Evolutionary conservation across 768 basidiomycete genomes (phyloP), one percentile per base, ranked within the genome.

Genomic region (Lenzites betulinus): DNA sequence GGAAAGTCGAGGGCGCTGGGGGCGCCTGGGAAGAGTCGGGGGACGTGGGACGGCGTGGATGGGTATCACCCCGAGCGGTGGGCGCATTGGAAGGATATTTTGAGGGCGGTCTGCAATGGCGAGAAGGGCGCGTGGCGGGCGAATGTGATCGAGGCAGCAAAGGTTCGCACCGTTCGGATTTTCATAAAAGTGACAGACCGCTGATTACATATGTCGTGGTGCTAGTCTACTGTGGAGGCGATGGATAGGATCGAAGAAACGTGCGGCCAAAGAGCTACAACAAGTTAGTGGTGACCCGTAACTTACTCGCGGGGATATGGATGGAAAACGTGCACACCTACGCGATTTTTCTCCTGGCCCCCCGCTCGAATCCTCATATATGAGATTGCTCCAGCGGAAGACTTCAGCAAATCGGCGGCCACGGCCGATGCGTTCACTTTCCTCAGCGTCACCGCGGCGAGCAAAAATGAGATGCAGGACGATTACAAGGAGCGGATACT

Each of bases 41-140:
- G 47, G 3, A 56, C 55, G 6, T 64, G 58, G 58, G 44, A 54
- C n/a, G 62, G 62, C 30, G 57, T 59, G 12, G 58, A 55, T 25
- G 58, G 58, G n/a, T 64, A 64, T 36, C 58, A 59, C 35, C 47
- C 58, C 3, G 62, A 64, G 6, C 30, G 62, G 28, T 64, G 62
- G 62, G 46, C 43, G 22, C 54, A 56, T 3, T 64, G 62, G 62
- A 64, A 57, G 42, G 18, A 22, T 5, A 41, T 64, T 18, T 49
- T 59, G 11, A 9, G 46, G 28, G 58, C 50, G 13, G 25, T 59
- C 12, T 28, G 18, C 4, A 16, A 30, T 6, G 62, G 51, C 7
- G 50, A 48, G 26, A 38, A 47, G 49, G 33, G 54, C n/a, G 20
- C n/a, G 23, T 39, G 38, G 38, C 6, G 38, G 4, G 7, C 38